phyloP scores from a whole-genome alignment of 2,329 filamentous ascomycete genomes.

The Pseudogymnoascus sp. region DNA sequence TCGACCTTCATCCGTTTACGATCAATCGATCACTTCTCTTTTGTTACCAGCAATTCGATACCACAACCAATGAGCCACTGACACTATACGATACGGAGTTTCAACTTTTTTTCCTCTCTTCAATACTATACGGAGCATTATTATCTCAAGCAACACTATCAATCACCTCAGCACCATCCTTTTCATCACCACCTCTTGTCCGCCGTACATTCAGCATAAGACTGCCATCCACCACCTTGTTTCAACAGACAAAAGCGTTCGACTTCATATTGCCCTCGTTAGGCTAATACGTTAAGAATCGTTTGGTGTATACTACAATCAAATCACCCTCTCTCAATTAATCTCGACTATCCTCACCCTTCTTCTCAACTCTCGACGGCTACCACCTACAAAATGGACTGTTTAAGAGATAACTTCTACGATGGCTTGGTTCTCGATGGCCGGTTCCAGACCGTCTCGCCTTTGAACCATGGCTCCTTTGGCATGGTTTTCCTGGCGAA shows the following conservation, averaged over 20 bases:
- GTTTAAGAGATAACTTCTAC: conserved; percentile 74
- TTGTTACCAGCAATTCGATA: conserved; percentile 44
- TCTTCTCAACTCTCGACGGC: neutral
- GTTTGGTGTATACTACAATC: conserved; percentile 17
- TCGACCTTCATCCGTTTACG: conserved; percentile 24
- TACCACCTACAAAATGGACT: conserved; percentile 56
- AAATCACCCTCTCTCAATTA: conserved; percentile 14
- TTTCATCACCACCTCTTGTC: conserved; percentile 15
- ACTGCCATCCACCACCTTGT: conserved; percentile 22
- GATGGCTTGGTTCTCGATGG: conserved; percentile 74
- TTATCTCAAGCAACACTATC: conserved; percentile 24
- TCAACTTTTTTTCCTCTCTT: conserved; percentile 23
- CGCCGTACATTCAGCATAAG: conserved; percentile 13
- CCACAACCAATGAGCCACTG: conserved; percentile 34
- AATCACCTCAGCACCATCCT: conserved; percentile 26
- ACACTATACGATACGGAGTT: conserved; percentile 31
- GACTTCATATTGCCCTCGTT: conserved; percentile 13
- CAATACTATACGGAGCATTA: conserved; percentile 20
- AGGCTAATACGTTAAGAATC: conserved; percentile 27
- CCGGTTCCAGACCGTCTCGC: conserved; percentile 84
- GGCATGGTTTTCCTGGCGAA: conserved; percentile 95
- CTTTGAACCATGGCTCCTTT: conserved; percentile 97
- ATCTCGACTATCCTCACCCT: conserved; percentile 9
- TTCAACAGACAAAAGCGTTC: conserved; percentile 28
- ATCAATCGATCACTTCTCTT: conserved; percentile 39